Conservation (phyloP, 2,329 filamentous ascomycete genomes). For the Capronia coronata region DNA sequence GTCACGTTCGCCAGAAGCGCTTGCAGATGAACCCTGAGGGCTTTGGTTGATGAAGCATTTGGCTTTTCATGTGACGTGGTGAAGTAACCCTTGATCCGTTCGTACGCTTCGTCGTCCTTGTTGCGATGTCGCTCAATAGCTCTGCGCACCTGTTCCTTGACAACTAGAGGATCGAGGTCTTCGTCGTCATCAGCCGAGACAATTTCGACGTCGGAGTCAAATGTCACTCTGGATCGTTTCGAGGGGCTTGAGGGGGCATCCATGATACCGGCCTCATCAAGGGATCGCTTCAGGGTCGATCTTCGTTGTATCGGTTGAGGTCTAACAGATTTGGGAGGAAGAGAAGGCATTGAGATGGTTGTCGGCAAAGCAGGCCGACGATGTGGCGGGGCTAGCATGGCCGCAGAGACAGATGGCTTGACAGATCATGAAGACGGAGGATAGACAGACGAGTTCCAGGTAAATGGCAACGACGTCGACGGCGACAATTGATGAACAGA, state of each 20-base stretch:
- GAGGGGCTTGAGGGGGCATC: conserved; percentile 31
- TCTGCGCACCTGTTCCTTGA: conserved; percentile 56
- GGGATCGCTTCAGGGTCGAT: conserved; percentile 26
- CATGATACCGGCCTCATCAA: conserved; percentile 26
- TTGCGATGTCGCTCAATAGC: conserved; percentile 49
- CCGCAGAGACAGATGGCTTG: conserved; percentile 7
- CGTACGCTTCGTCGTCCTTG: conserved; percentile 52
- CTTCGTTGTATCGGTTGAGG: conserved; percentile 16
- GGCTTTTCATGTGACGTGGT: conserved; percentile 41
- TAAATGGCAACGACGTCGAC: conserved; percentile 1
- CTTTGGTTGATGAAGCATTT: conserved; percentile 46
- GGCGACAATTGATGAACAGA: neutral
- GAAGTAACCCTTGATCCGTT: conserved; percentile 51
- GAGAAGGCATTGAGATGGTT: conserved; percentile 14
- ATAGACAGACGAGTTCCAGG: neutral
- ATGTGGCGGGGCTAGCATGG: conserved; percentile 24
- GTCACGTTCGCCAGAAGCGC: conserved; percentile 54
- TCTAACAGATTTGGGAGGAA: conserved; percentile 13
- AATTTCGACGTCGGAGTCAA: conserved; percentile 36
- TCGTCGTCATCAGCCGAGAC: conserved; percentile 29
- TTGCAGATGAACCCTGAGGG: conserved; percentile 53
- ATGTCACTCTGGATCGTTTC: conserved; percentile 41
- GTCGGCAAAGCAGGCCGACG: conserved; percentile 23
- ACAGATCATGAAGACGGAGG: conserved; percentile 8
- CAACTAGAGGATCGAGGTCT: conserved; percentile 35